A percentile compares a stretch with the other conserved stretches of the same genome.
Evolutionary conservation across 495 filamentous ascomycete genomes (phyloP).

Genomic region (Tuber calosporum): DNA sequence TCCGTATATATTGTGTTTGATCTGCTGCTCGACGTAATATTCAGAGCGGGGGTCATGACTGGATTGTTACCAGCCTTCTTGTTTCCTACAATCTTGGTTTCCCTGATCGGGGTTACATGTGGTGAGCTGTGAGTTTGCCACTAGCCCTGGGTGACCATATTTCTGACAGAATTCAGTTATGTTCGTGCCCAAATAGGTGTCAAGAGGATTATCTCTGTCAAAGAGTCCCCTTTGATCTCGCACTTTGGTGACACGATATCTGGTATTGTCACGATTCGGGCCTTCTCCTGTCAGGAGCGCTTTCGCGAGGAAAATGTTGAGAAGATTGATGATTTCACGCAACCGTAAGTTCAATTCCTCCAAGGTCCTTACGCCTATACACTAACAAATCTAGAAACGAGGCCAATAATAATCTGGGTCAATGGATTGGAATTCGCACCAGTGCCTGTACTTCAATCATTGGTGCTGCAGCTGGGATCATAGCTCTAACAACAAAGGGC

Average conservation of each 20-base stretch:
- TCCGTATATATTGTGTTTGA: conserved; percentile 30
- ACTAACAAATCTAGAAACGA: conserved; percentile 26
- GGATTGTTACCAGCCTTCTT: conserved; percentile 46
- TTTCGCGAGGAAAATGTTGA: conserved; percentile 38
- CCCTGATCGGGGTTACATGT: conserved; percentile 41
- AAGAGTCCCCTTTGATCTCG: conserved; percentile 45
- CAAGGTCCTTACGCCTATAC: neutral
- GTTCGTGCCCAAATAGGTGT: conserved; percentile 44
- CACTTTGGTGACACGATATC: conserved; percentile 47
- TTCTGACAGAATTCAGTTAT: conserved; percentile 11
- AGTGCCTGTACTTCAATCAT: conserved; percentile 44
- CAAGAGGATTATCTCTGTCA: conserved; percentile 43
- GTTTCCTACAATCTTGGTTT: conserved; percentile 43
- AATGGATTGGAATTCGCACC: conserved; percentile 45
- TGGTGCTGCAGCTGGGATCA: conserved; percentile 43
- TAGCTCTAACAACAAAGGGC: conserved; percentile 42
- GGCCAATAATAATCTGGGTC: conserved; percentile 44
- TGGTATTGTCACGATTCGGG: conserved; percentile 46
- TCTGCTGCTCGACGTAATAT: conserved; percentile 33
- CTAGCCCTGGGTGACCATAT: neutral
- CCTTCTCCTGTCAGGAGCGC: conserved; percentile 39
- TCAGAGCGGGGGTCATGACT: conserved; percentile 43
- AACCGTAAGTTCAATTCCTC: conserved; percentile 10
- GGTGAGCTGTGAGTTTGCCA: conserved; percentile 41
- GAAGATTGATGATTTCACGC: conserved; percentile 32